These are phyloP conservation scores for Emergomyces africanus DNA, from an alignment of 2,329 filamentous ascomycete species.

Conservation along the genomic window DNA sequence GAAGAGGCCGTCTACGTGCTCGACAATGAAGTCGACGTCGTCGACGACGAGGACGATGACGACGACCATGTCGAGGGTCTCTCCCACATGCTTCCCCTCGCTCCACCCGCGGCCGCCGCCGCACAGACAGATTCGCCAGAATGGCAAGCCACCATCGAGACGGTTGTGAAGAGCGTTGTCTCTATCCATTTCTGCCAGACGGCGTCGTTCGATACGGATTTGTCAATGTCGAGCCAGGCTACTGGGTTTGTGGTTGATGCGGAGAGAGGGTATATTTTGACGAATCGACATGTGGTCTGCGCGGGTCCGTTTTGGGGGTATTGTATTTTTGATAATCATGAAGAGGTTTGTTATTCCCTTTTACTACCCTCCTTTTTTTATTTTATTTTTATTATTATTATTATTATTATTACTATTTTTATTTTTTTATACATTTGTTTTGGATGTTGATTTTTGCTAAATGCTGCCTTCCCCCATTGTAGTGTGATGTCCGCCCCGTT, in stretches of 20 bases:
- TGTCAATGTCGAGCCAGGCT: constrained; percentile 84
- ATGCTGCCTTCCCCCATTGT: constrained; percentile 14
- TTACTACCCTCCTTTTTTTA: neutral
- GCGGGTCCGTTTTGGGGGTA: constrained; percentile 96
- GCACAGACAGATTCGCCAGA: constrained; percentile 52
- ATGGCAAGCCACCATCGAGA: constrained; percentile 93
- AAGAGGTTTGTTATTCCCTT: constrained; percentile 42
- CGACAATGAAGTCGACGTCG: constrained; percentile 31
- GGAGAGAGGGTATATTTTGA: constrained; percentile 77
- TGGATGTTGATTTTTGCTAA: constrained; percentile 1
- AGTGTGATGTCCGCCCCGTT: constrained; percentile 90
- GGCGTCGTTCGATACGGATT: constrained; percentile 94
- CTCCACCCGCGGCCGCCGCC: constrained; percentile 1
- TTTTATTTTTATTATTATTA: neutral
- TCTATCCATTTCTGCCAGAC: constrained; percentile 99
- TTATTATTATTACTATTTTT: neutral
- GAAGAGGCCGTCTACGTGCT: constrained; percentile 30
- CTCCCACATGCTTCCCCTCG: constrained; percentile 20
- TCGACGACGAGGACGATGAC: too few relatives aligned
- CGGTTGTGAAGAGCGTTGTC: constrained; percentile 86
- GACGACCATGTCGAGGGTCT: too few relatives aligned
- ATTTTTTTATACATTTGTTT: neutral
- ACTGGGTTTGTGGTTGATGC: constrained; percentile 97
- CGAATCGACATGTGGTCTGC: constrained; percentile 86
- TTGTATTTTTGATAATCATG: constrained; percentile 97